A percentile compares a stretch with the other conserved stretches of the same genome.
phyloP scores from a whole-genome alignment of 129 eudicot genomes.

The Smallanthus sonchifolius region DNA sequence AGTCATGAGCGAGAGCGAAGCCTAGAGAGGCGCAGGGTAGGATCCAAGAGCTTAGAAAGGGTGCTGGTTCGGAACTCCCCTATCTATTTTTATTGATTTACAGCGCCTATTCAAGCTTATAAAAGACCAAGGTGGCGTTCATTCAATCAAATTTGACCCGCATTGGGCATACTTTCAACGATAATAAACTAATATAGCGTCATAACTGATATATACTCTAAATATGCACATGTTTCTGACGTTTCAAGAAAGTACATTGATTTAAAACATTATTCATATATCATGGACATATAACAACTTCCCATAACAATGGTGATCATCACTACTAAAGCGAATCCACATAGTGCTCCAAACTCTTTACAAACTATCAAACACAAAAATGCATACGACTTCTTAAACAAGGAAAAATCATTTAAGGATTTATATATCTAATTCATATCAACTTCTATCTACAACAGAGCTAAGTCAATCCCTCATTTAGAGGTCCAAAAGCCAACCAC shows the following conservation, averaged over 20 bases:
- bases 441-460: background rate
- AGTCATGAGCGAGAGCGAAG: no score
- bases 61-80: no score
- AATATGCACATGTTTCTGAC: slow-evolving; percentile 1
- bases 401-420: slow-evolving; percentile 6
- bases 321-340: slow-evolving; percentile 19
- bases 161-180: background rate
- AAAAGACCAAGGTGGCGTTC: no score
- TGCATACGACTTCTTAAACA: slow-evolving; percentile 7
- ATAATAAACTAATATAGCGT: slow-evolving; percentile 16
- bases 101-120: no score
- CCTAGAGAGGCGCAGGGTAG: no score
- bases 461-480: background rate
- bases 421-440: background rate
- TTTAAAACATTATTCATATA: background rate
- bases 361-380: background rate
- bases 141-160: no score
- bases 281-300: slow-evolving; percentile 20
- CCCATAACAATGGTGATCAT: background rate
- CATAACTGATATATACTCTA: background rate
- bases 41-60: no score
- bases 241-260: slow-evolving; percentile 3
- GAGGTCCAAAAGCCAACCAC: background rate
- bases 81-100: no score
- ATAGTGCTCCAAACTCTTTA: background rate